Base-by-base conservation (phyloP, 805 yeast genomes). In the Candida awuae region DNA sequence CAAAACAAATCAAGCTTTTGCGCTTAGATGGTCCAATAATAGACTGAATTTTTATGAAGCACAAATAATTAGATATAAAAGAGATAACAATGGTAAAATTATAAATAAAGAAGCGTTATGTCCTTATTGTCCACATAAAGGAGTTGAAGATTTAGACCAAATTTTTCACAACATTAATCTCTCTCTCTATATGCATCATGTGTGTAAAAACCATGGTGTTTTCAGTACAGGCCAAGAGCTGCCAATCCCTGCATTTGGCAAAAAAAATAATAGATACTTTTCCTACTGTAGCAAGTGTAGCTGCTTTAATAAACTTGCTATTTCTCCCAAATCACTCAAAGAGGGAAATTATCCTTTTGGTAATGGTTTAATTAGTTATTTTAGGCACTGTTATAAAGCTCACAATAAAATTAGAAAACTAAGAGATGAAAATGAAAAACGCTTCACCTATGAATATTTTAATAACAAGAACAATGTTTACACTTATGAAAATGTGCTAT, bases 181-280 rank as follows among this genome's bases (percentile, higher is more conserved):
- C 17, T 58, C 61, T 8, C 46, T 46, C 27, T 60, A 60, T 34
- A 43, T 57, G 20, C 65, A 60, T 35, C 65, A 60, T 40, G 56
- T 60, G 22, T 52, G 60, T 9, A 58, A 56, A 35, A 52, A 53
- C 17, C 65, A 60, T 38, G 63, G 63, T 6, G 56, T 59, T 15
- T 57, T 53, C 43, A 53, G 60, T 8, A 50, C 50, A 12, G 63
- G 63, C 3, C 39, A 42, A 34, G 53, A 48, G 32, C 44, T 60
- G 52, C 53, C 58, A 8, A 43, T 46, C 10, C 63, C 65, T 2
- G 17, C 37, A 18, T 14, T 45, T 8, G 43, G 35, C 12, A n/a
- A 19, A 12, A 20, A 26, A 13, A 23, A 20, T 10, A 28, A 13
- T 10, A 31, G 16, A 16, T 3, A 17, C 5, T 16, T 32, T 14